Percentiles rank a stretch among this genome's conserved stretches.
phyloP scores from a whole-genome alignment of 306 rosid genomes.

The Cicer yamashitae region DNA sequence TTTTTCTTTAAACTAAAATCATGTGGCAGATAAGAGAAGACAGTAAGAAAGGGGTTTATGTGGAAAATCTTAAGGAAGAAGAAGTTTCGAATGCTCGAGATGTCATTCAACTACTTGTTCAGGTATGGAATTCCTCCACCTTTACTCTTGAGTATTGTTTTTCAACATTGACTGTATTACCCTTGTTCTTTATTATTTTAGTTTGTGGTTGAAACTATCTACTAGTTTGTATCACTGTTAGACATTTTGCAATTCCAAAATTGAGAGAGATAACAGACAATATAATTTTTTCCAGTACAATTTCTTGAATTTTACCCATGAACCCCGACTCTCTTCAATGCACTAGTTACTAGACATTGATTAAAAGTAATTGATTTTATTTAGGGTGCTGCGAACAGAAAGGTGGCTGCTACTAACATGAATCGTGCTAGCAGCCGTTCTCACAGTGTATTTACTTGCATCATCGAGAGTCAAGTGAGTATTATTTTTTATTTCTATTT shows the following conservation, averaged over 20 bases:
- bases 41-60: conserved; percentile 89
- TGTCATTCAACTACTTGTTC: conserved; percentile 87
- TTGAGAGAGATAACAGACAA: not conserved
- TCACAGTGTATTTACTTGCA: conserved; percentile 97
- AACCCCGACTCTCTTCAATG: conserved; percentile 1
- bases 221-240: not conserved
- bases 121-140: conserved; percentile 55
- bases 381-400: conserved; percentile 93
- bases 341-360: conserved; percentile 33
- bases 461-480: conserved; percentile 89
- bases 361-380: conserved; percentile 34
- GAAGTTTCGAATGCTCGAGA: conserved; percentile 93
- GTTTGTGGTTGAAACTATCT: conserved; percentile 13
- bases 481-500: conserved; percentile 11
- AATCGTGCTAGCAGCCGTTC: conserved; percentile 98
- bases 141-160: conserved; percentile 25
- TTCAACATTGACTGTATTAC: not conserved
- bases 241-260: conserved; percentile 34
- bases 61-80: conserved; percentile 90
- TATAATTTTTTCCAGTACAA: not conserved
- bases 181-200: not conserved
- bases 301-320: conserved; percentile 32
- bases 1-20: not conserved
- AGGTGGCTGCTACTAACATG: conserved; percentile 99
- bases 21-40: conserved; percentile 88